Percentiles rank a stretch among this genome's conserved stretches.
These are phyloP conservation scores for Omphalea diandra DNA, from an alignment of 441 rosid species.

Conservation along the genomic window DNA sequence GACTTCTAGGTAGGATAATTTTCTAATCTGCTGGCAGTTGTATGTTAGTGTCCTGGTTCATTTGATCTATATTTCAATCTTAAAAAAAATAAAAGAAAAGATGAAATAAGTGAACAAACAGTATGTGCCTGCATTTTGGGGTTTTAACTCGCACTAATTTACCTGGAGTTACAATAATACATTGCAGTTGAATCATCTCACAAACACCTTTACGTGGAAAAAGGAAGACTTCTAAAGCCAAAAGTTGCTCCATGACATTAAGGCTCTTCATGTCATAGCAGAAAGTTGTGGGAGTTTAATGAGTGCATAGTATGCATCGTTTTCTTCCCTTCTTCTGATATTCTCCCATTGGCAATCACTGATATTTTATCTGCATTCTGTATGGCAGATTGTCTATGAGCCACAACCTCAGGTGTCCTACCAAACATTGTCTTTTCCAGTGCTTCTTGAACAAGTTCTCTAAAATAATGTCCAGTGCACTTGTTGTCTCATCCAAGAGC, in stretches of 20 bases:
- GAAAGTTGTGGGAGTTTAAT: constrained; percentile 15
- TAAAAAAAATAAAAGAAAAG: too few relatives aligned
- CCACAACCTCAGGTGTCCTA: constrained; percentile 23
- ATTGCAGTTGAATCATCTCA: too few relatives aligned
- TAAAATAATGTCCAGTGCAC: constrained; percentile 21
- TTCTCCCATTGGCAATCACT: constrained; percentile 20
- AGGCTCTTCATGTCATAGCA: not conserved
- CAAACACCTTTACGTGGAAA: too few relatives aligned
- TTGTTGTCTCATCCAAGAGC: constrained; percentile 26
- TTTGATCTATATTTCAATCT: too few relatives aligned
- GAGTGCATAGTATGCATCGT: constrained; percentile 17
- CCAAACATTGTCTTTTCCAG: constrained; percentile 21
- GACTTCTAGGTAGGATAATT: too few relatives aligned
- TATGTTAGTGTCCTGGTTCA: too few relatives aligned
- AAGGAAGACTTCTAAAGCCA: not conserved
- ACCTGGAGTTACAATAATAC: too few relatives aligned
- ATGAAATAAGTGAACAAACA: too few relatives aligned
- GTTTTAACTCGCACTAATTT: too few relatives aligned
- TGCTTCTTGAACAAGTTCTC: constrained; percentile 31
- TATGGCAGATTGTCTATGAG: constrained; percentile 25
- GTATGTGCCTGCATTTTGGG: too few relatives aligned
- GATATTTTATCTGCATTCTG: constrained; percentile 22
- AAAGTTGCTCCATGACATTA: not conserved
- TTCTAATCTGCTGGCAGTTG: too few relatives aligned
- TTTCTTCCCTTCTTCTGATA: constrained; percentile 25